Evolutionary conservation across 768 basidiomycete species (phyloP), one percentile per base, ranked within the genome.

Genomic region (Chalciporus pseudorubinellus): DNA sequence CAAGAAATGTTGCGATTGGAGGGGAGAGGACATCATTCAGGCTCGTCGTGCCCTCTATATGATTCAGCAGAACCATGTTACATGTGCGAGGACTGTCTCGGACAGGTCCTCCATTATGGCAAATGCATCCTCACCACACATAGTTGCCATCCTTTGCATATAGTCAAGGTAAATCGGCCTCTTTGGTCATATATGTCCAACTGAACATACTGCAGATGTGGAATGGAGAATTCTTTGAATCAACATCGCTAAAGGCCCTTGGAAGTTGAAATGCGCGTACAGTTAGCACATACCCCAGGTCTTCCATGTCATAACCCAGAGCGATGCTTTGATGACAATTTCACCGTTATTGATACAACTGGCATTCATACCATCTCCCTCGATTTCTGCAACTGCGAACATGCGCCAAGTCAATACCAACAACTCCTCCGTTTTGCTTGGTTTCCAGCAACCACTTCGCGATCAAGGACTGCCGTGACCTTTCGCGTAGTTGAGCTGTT

Each of bases 131-230:
- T 53, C 1, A 0, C 10, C 19, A 31, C 24, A 3, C 52, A 53
- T 36, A 21, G 28, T 34, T 20, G 3, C 12, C 22, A 20, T 19
- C 52, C 47, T 14, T 21, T 48, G 14, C 52, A 53, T 20, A 12
- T 12, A 11, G 31, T 53, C 47, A 43, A 53, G 52, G 52, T 53
- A 44, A 6, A 29, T 44, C n/a, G n/a, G n/a, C n/a, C n/a, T n/a
- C n/a, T n/a, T n/a, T n/a, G n/a, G n/a, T n/a, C n/a, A n/a, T n/a
- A n/a, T n/a, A n/a, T n/a, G n/a, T n/a, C n/a, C n/a, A n/a, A n/a
- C n/a, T n/a, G n/a, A n/a, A n/a, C n/a, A n/a, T n/a, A n/a, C n/a
- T n/a, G n/a, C n/a, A n/a, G n/a, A n/a, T n/a, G n/a, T n/a, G n/a
- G n/a, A n/a, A n/a, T n/a, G n/a, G n/a, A n/a, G n/a, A n/a, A n/a